Evolutionary conservation across 108 stramenopile species (phyloP), one percentile per base, ranked within the genome.

Genomic region (Fistulifera pelliculosa): DNA sequence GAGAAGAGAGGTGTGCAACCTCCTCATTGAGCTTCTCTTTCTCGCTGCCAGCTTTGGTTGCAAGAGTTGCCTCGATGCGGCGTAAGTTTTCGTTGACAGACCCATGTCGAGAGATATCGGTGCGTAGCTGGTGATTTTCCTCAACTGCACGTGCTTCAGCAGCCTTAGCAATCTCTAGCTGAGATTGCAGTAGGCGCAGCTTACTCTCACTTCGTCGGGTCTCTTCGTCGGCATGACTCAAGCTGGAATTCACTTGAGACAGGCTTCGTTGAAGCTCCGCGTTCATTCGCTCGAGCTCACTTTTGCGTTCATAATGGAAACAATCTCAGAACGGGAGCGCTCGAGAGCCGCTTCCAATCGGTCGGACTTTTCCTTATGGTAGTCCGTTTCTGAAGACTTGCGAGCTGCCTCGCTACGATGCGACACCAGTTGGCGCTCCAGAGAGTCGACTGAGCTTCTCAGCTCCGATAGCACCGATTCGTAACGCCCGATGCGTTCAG

Each of bases 21-120:
- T 89, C 85, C 22, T 70, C 49, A 51, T 75, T 56, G 41, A 75
- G 60, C 16, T 58, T 55, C 38, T 72, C 82, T 17, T 58, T 71
- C 49, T 79, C 84, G 13, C 66, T 65, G 10, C 74, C 75, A 43
- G 64, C 70, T 61, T 76, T 80, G 14, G 83, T 70, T 7, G 71
- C 53, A 25, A 94, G 68, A 23, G 75, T 80, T 0, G 83, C 73
- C 55, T 94, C 88, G 49, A 94, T 88, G 13, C 84, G 72, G 48
- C 87, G 81, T 23, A 94, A 65, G 1, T 79, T 71, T 26, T 85
- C 71, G 10, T 81, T 60, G 24, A 94, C 58, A 41, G 82, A 52
- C 38, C 75, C 93, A 53, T 88, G 80, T 40, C 73, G 41, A 13
- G 82, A 59, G 56, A 86, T 56, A 52, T 94, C 93, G 19, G 49